Evolutionary conservation across 257 asterid species (phyloP).

Genomic region (Striga asiatica): DNA sequence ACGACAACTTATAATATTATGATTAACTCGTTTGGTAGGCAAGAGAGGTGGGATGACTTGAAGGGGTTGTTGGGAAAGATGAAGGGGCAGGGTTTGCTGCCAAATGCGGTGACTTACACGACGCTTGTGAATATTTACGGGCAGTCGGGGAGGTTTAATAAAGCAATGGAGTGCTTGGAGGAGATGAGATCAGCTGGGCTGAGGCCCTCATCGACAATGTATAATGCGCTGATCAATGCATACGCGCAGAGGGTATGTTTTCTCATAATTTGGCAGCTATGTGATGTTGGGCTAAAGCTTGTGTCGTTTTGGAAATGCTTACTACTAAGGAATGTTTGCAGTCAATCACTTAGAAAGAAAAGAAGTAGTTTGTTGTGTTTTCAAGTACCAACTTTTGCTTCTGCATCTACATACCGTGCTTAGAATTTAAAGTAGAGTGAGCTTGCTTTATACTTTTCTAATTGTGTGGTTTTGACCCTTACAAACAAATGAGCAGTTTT

Average conservation of each 20-base stretch:
- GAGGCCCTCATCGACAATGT: constrained; percentile 86
- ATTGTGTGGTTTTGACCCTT: no score
- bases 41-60: constrained; percentile 85
- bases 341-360: no score
- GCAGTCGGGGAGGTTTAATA: constrained; percentile 67
- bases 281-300: not conserved
- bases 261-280: constrained; percentile 5
- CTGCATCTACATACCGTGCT: no score
- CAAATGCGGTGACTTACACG: constrained; percentile 87
- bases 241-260: constrained; percentile 77
- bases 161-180: constrained; percentile 92
- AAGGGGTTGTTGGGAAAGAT: constrained; percentile 57
- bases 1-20: constrained; percentile 78
- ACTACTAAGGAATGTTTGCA: no score
- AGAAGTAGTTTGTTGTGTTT: no score
- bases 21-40: constrained; percentile 73
- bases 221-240: constrained; percentile 91
- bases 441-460: no score
- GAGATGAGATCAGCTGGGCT: constrained; percentile 83
- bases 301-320: not conserved
- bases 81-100: constrained; percentile 69
- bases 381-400: no score
- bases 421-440: no score
- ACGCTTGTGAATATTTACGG: constrained; percentile 84
- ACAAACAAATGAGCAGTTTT: no score